Conservation (phyloP, 805 yeast species). For the Sugiyamaella valdiviana region DNA sequence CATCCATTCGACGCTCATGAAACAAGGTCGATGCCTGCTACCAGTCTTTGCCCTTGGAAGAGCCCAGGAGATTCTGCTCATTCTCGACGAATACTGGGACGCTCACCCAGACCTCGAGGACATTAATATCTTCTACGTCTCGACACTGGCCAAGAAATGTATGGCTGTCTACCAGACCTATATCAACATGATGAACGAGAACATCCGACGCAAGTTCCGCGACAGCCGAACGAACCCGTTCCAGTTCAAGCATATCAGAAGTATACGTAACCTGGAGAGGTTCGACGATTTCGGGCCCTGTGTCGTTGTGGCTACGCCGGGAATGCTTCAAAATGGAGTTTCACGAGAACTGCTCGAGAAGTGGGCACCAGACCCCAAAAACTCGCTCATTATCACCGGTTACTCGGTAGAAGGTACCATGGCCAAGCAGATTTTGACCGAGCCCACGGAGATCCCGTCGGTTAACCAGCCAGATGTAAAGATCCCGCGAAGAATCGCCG, state of each 20-base stretch:
- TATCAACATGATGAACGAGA: conserved; percentile 95
- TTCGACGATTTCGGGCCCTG: conserved; percentile 94
- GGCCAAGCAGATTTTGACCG: conserved; percentile 84
- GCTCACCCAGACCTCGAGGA: conserved; percentile 73
- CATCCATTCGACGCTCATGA: conserved; percentile 73
- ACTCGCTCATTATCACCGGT: conserved; percentile 85
- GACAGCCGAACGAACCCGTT: conserved; percentile 85
- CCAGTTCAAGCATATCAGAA: conserved; percentile 76
- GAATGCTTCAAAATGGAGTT: conserved; percentile 96
- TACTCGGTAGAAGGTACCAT: conserved; percentile 97
- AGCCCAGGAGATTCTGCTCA: conserved; percentile 87
- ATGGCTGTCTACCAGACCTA: conserved; percentile 96
- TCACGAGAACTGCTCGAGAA: conserved; percentile 85
- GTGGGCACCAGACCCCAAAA: conserved; percentile 97
- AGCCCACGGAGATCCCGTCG: conserved; percentile 87
- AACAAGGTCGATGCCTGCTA: conserved; percentile 85
- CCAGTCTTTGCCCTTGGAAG: conserved; percentile 97
- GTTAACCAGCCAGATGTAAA: conserved; percentile 69
- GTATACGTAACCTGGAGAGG: conserved; percentile 69
- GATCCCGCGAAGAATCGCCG: conserved; percentile 78
- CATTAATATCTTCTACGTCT: conserved; percentile 83
- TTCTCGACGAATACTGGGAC: conserved; percentile 93
- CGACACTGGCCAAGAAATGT: conserved; percentile 89
- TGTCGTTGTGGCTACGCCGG: conserved; percentile 94
- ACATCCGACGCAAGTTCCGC: conserved; percentile 65